Base-by-base conservation (phyloP, 805 yeast genomes). In the Myxozyma vanderwaltii region DNA sequence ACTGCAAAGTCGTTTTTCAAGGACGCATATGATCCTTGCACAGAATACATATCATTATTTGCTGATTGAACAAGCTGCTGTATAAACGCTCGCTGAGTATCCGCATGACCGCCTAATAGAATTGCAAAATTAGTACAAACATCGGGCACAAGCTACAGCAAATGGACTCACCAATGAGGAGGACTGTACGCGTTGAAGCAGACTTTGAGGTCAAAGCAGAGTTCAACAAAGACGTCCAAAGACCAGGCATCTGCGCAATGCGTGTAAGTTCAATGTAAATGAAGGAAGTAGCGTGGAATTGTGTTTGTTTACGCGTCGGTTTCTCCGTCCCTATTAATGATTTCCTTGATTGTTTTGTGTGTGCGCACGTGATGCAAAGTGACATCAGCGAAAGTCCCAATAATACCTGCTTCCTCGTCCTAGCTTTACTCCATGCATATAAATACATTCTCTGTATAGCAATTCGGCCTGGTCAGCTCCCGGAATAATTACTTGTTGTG, bases 1-100 rank as follows among this genome's bases (percentile, higher is more conserved):
- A 68, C 50, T 3, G 65, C 67, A 43, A 67, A 56, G 10, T 57
- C 62, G 33, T 63, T 66, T 17, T 68, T 63, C 7, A 40, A n/a
- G 6, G 35, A n/a, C 6, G 39, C 4, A 26, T 47, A 15, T 17
- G 51, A 13, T 33, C 48, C 58, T n/a, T 48, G 40, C 8, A 62
- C 45, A 23, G 52, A 13, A 39, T 41, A 48, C 12, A 24, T 13
- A 6, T 29, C 41, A 19, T 31, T 31, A 39, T 21, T 23, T 5
- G 57, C 60, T 12, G 64, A 55, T n/a, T 24, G 3, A 17, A 26
- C 51, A 2, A 58, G 23, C 31, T 56, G 51, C n/a, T 46, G 38
- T n/a, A 60, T 44, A 56, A 52, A 57, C 10, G 40, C 19, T 7
- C 31, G 41, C 64, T 56, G 60, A 8, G 27, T 10, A 24, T 38